These are phyloP conservation scores for Tricholoma hemisulphureum DNA, from an alignment of 768 basidiomycete species.

Conservation along the genomic window DNA sequence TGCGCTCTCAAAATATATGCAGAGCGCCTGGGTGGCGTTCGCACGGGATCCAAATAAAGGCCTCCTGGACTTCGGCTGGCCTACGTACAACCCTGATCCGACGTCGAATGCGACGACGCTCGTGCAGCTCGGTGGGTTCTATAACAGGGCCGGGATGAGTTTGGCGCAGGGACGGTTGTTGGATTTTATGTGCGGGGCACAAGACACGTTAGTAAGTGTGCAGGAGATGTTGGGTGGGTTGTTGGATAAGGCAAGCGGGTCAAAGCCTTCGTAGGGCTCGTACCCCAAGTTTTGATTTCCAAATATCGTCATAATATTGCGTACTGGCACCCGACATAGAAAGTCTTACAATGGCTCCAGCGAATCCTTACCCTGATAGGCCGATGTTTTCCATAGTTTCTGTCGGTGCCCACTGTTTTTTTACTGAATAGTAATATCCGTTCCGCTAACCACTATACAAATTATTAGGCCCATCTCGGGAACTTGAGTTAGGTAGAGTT, in stretches of 20 bases:
- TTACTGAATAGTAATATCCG: too few relatives aligned
- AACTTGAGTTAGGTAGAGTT: too few relatives aligned
- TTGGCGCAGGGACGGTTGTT: constrained; percentile 16
- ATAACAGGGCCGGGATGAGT: constrained; percentile 12
- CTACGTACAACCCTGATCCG: constrained; percentile 19
- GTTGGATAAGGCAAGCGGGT: background rate
- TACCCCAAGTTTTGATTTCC: too few relatives aligned
- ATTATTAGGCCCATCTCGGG: too few relatives aligned
- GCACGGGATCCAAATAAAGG: constrained; percentile 38
- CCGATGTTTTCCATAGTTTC: too few relatives aligned
- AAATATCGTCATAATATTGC: too few relatives aligned
- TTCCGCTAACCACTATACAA: too few relatives aligned
- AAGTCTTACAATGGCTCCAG: too few relatives aligned
- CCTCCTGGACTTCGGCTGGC: constrained; percentile 27
- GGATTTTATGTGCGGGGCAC: constrained; percentile 11
- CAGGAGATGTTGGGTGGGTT: background rate
- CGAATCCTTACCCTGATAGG: too few relatives aligned
- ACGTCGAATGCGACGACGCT: constrained; percentile 16
- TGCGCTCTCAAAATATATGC: constrained; percentile 32
- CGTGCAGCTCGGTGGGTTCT: constrained; percentile 16
- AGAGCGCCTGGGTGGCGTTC: constrained; percentile 42
- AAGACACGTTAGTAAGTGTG: background rate
- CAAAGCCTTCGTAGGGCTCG: too few relatives aligned
- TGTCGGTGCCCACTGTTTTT: too few relatives aligned
- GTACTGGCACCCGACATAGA: too few relatives aligned